Evolutionary conservation across 768 basidiomycete species (phyloP), one percentile per base, ranked within the genome.

Genomic region (Ramaria sp.): DNA sequence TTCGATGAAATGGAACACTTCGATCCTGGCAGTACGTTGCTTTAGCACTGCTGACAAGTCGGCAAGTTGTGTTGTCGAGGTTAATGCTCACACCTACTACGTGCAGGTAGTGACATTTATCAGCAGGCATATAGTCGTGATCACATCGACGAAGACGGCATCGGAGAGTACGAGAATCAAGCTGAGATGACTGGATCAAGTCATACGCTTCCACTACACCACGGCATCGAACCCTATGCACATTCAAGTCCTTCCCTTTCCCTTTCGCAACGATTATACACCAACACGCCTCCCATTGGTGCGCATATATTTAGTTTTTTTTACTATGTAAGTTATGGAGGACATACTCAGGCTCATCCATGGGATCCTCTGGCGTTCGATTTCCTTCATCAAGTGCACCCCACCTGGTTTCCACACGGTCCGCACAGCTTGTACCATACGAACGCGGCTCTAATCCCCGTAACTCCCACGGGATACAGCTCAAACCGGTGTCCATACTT

Each of bases 401-500:
- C n/a, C 28, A 8, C 15, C 48, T 3, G 15, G 24, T 32, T 24
- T 32, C 34, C 22, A 30, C 28, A 36, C 18, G 16, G 5, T 20
- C 20, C 15, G 16, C 30, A 8, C 25, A 2, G 5, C n/a, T n/a
- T n/a, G n/a, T n/a, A n/a, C n/a, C n/a, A n/a, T n/a, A 5, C 8
- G 45, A 27, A 47, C 45, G 48, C 34, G 47, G 63, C 13, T 55
- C 59, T 13, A 62, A 66, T 34, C 67, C 71, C 8, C 71, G 67
- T 27, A 71, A 72, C 57, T 56, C 66, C 3, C 70, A 73, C 60
- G 75, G 76, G 10, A 74, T 79, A 53, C 69, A 69, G 18, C 67
- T 88, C n/a, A 77, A 77, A 5, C 81, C 85, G 10, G 80, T 88
- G 8, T 86, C 86, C 4, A 76, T 81, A 42, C 74, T 92, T 42